These are phyloP conservation scores for Ammopiptanthus mongolicus DNA, from an alignment of 306 rosid genomes.

Conservation along the genomic window DNA sequence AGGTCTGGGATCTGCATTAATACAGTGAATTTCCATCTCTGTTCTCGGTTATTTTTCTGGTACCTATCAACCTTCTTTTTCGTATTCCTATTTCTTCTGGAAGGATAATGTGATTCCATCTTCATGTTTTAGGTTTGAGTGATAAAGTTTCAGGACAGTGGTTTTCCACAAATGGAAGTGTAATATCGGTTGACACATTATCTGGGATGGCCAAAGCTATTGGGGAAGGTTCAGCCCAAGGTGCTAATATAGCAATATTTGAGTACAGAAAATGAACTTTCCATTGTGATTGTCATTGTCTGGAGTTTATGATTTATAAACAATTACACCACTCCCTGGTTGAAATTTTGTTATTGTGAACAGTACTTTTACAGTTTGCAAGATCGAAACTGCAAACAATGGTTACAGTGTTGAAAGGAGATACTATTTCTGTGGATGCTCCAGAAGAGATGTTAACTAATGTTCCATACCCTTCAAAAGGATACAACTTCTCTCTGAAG, in stretches of 20 bases:
- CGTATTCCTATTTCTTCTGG: neutral
- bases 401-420: conserved; percentile 49
- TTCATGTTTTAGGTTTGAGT: conserved; percentile 49
- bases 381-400: conserved; percentile 61
- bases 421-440: conserved; percentile 62
- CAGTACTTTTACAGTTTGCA: conserved; percentile 68
- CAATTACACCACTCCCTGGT: neutral
- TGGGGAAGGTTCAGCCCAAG: conserved; percentile 85
- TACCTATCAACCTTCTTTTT: too few species aligned
- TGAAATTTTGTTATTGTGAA: conserved; percentile 28
- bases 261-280: conserved; percentile 15
- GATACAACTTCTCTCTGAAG: conserved; percentile 80
- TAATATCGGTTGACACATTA: conserved; percentile 49
- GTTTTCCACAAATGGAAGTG: conserved; percentile 65
- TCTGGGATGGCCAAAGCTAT: conserved; percentile 73
- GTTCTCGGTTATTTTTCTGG: too few species aligned
- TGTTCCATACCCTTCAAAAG: conserved; percentile 76
- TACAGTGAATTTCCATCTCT: too few species aligned
- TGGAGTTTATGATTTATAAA: conserved; percentile 13
- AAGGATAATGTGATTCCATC: conserved; percentile 16
- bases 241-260: conserved; percentile 35
- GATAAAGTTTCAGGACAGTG: conserved; percentile 75
- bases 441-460: conserved; percentile 81
- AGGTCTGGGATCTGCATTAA: too few species aligned
- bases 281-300: neutral